These are phyloP conservation scores for Fusarium austroafricanum DNA, from an alignment of 2,329 filamentous ascomycete species.

Conservation along the genomic window DNA sequence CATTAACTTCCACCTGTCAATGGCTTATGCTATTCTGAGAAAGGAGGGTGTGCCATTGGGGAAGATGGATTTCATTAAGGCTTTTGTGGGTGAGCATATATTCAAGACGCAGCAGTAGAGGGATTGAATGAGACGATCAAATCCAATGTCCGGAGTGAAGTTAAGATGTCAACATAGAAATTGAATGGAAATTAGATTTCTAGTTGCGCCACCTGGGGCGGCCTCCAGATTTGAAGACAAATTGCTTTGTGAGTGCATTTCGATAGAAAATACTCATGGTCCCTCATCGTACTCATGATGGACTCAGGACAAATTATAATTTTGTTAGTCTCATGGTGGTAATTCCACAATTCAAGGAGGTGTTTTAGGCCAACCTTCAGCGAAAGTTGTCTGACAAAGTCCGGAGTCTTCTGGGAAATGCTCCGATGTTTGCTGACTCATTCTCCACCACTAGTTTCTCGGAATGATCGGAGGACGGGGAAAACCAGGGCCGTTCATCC, in stretches of 20 bases:
- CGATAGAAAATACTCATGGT: too few species aligned
- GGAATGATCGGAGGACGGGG: constrained; percentile 42
- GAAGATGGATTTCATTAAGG: constrained; percentile 63
- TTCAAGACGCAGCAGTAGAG: constrained; percentile 24
- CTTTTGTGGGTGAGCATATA: constrained; percentile 41
- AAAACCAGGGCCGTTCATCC: too few species aligned
- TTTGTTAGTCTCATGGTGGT: too few species aligned
- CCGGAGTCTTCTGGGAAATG: constrained; percentile 13
- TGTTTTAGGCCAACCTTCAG: too few species aligned
- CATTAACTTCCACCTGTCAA: constrained; percentile 69
- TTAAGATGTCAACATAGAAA: too few species aligned
- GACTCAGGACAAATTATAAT: too few species aligned
- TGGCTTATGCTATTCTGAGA: constrained; percentile 68
- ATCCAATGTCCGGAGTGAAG: too few species aligned
- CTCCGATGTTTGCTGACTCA: constrained; percentile 42
- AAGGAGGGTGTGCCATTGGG: constrained; percentile 69
- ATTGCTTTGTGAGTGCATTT: too few species aligned
- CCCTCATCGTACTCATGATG: too few species aligned
- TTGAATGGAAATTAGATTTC: not conserved
- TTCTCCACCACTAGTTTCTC: not conserved
- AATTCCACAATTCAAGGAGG: too few species aligned
- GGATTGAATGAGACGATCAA: not conserved
- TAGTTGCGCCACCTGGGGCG: too few species aligned
- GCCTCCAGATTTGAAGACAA: too few species aligned
- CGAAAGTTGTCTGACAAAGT: not conserved